Evolutionary conservation across 305 asterid species (phyloP).

Genomic region (Rubia peregrina): DNA sequence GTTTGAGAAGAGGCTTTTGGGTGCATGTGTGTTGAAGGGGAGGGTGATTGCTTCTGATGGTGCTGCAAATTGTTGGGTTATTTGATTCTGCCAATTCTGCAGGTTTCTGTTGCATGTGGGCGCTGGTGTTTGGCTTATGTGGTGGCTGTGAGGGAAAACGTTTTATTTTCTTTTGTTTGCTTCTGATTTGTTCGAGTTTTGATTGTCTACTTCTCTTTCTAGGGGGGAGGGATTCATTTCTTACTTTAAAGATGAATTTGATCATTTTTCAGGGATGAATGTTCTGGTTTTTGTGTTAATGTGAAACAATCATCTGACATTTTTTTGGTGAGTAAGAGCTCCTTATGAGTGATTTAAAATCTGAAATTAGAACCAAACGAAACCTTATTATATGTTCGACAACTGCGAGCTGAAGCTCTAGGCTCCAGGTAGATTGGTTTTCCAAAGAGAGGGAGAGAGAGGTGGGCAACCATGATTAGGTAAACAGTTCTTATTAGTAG

Average conservation of each 20-base stretch:
- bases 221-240: background rate
- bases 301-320: background rate
- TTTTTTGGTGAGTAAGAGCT: background rate
- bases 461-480: conserved; percentile 6
- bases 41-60: conserved; percentile 6
- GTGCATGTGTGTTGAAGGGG: conserved; percentile 11
- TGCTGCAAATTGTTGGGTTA: background rate
- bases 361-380: background rate
- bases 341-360: background rate
- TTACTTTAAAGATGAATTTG: background rate
- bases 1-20: background rate
- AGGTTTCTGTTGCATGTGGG: background rate
- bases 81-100: background rate
- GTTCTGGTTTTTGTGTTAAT: background rate
- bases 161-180: conserved; percentile 4
- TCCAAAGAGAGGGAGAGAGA: background rate
- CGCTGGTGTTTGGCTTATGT: conserved; percentile 1
- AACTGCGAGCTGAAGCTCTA: background rate
- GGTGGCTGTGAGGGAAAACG: background rate
- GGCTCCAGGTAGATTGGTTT: background rate
- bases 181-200: background rate
- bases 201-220: background rate
- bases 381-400: background rate
- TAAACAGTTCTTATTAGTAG: conserved; percentile 7
- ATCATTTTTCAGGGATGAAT: conserved; percentile 4